A percentile compares a stretch with the other conserved stretches of the same genome.
Conservation (phyloP, 345 rosid genomes). For the Dimocarpus longan region DNA sequence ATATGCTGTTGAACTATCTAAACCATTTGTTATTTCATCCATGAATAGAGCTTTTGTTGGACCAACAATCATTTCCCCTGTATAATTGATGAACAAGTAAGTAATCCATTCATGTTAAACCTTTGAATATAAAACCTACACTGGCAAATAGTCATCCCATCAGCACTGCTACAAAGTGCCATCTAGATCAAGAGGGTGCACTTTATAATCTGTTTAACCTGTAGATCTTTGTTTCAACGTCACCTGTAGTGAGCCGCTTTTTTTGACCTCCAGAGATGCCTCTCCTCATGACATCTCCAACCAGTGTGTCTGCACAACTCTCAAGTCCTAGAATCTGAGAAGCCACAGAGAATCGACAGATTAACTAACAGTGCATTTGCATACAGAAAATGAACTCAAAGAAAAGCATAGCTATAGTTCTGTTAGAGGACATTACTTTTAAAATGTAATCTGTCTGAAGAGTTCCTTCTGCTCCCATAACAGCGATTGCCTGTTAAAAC, state of each 20-base stretch:
- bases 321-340: constrained; percentile 51
- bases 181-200: background rate
- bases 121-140: no score
- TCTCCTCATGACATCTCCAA: constrained; percentile 48
- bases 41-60: constrained; percentile 63
- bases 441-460: constrained; percentile 55
- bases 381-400: background rate
- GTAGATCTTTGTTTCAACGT: background rate
- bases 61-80: constrained; percentile 77
- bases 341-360: background rate
- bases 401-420: background rate
- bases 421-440: constrained; percentile 28
- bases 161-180: background rate
- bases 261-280: constrained; percentile 62
- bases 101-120: background rate
- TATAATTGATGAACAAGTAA: background rate
- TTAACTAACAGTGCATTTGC: background rate
- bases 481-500: constrained; percentile 41
- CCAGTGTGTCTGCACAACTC: constrained; percentile 49
- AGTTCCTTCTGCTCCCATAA: constrained; percentile 37
- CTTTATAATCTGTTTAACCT: background rate
- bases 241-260: constrained; percentile 53
- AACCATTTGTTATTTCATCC: constrained; percentile 73
- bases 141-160: background rate
- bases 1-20: constrained; percentile 67